Evolutionary conservation across 331 rosid genomes (phyloP).

Genomic region (Pyrus hybrid): DNA sequence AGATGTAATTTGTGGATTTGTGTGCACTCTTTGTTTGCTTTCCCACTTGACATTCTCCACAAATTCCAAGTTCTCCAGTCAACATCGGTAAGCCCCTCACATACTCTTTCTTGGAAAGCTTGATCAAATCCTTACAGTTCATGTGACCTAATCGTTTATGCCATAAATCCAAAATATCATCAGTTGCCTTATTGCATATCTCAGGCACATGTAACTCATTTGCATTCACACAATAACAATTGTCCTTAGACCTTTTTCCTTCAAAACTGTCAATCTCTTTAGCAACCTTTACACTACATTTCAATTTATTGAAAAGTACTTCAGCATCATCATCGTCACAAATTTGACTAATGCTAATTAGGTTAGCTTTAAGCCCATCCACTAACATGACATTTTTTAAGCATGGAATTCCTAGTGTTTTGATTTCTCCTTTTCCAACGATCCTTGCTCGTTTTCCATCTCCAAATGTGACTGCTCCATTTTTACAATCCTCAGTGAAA

Average conservation of each 20-base stretch:
- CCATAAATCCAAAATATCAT: not conserved
- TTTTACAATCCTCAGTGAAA: too few relatives aligned
- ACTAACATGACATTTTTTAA: not conserved
- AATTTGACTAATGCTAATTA: not conserved
- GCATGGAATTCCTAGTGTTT: not conserved
- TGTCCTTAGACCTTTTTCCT: not conserved
- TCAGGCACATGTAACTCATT: too few relatives aligned
- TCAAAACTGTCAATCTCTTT: too few relatives aligned
- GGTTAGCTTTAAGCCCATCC: not conserved
- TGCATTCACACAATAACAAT: not conserved
- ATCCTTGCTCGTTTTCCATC: not conserved
- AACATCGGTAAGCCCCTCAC: too few relatives aligned
- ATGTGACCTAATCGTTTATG: not conserved
- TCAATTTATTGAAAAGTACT: too few relatives aligned
- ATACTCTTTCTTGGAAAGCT: too few relatives aligned
- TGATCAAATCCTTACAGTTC: too few relatives aligned
- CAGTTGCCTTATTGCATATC: not conserved
- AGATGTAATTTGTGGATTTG: accelerated
- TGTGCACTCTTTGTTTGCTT: not conserved
- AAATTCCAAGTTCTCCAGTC: too few relatives aligned
- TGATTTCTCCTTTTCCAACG: not conserved
- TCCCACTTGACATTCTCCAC: too few relatives aligned
- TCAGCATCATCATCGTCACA: too few relatives aligned
- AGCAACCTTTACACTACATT: too few relatives aligned
- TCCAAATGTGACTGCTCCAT: not conserved